A percentile compares a stretch with the other conserved stretches of the same genome.
Conservation (phyloP, 768 basidiomycete species). For the Boletus patriciae region DNA sequence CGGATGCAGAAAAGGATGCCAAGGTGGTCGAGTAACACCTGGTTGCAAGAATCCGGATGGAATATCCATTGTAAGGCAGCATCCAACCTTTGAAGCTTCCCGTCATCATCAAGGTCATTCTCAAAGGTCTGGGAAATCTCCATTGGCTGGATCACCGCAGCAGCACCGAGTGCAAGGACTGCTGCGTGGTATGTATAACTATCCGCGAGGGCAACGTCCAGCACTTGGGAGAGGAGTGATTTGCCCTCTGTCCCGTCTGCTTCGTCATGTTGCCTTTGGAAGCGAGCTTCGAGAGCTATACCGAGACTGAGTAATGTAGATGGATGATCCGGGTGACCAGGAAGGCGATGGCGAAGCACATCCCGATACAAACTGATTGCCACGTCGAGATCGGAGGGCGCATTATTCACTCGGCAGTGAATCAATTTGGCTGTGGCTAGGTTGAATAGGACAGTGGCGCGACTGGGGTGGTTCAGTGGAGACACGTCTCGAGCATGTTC, state of each 20-base stretch:
- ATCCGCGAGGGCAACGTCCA: not conserved
- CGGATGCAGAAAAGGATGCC: not conserved
- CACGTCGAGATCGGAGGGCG: not conserved
- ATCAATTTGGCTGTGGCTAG: constrained; percentile 1
- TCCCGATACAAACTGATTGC: constrained; percentile 3
- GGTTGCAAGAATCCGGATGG: not conserved
- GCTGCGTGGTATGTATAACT: not conserved
- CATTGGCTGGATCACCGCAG: not conserved
- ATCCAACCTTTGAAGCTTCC: not conserved
- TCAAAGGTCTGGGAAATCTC: not conserved
- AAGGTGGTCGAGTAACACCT: not conserved
- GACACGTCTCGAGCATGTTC: constrained; percentile 11
- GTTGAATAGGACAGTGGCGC: constrained; percentile 9
- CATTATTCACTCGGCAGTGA: not conserved
- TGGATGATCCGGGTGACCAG: constrained; percentile 4
- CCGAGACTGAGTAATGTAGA: not conserved
- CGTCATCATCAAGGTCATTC: not conserved
- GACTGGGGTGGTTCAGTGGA: constrained; percentile 15
- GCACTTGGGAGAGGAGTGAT: not conserved
- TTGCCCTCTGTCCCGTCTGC: constrained; percentile 11
- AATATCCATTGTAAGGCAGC: not conserved
- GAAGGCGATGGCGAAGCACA: constrained; percentile 2
- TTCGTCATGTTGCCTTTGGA: not conserved
- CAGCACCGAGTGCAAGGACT: not conserved
- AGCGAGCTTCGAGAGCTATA: constrained; percentile 7